Base-by-base conservation (phyloP, 73 alveolate species). In the Symbiodinium natans region DNA sequence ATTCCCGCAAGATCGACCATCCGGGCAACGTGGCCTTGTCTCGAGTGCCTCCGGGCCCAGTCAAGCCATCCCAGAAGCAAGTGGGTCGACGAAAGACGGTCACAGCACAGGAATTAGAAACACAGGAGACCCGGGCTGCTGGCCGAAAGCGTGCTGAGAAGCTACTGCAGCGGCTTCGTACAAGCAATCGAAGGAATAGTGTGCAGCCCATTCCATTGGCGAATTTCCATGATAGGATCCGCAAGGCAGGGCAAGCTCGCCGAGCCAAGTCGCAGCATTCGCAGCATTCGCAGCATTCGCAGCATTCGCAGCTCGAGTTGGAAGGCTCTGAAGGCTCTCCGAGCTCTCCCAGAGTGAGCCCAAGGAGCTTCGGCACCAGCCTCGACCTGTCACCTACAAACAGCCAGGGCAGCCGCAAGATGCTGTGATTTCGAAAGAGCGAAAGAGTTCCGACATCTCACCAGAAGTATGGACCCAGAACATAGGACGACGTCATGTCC, bases 1-100 rank as follows among this genome's bases (percentile, higher is more conserved):
- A 71, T 41, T 41, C 52, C 52, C 38, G 86, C 25, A 84, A 71
- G 25, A 42, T 36, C 19, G 31, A 74, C 43, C 88, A 90, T 73
- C 97, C 97, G 2, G 89, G 39, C n/a, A 68, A 90, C 88, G 80
- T 90, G 89, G 77, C 97, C 19, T 68, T 85, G 80, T 63, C 80
- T 23, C 19, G 40, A 21, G 89, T 38, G 39, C 94, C 84, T 0
- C 6, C 38, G 6, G 88, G 80, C 1, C 38, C 87, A 17, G 52
- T 25, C 54, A n/a, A 41, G 39, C 15, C 29, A 5, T 21, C 40
- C 10, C 59, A 36, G 31, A 77, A 84, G 31, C 80, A 10, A 9
- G 46, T 31, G 8, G 75, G 71, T 19, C 97, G 97, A 0, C 74
- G 97, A n/a, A 90, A 90, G 97, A 68, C 97, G 19, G 46, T 90